Evolutionary conservation across 148 eudicot genomes (phyloP).

Genomic region (Amaranthus palmeri): DNA sequence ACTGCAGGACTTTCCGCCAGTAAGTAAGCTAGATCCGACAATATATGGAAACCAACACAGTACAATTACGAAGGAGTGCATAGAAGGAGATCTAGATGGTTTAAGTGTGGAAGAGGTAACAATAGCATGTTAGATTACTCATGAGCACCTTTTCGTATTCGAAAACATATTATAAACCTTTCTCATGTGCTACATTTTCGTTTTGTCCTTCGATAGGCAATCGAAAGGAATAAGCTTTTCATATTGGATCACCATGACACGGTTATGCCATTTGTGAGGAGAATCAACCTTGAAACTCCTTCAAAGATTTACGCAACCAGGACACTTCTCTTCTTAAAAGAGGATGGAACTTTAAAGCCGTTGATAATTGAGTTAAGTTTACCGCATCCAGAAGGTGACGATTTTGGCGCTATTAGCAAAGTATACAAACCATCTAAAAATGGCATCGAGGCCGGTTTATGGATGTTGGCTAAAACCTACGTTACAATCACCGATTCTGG

Average conservation of each 20-base stretch:
- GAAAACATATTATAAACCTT: background rate
- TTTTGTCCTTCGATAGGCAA: slow-evolving; percentile 31
- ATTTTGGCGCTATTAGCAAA: slow-evolving; percentile 41
- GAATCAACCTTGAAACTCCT: slow-evolving; percentile 42
- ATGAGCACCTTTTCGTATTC: background rate
- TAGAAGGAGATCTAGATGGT: slow-evolving; percentile 51
- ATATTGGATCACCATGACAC: slow-evolving; percentile 68
- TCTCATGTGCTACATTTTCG: background rate
- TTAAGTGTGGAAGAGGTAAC: slow-evolving; percentile 53
- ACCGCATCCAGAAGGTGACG: slow-evolving; percentile 52
- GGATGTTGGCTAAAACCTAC: slow-evolving; percentile 87
- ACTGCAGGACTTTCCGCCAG: slow-evolving; percentile 47
- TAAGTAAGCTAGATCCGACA: slow-evolving; percentile 57
- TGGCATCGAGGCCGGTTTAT: slow-evolving; percentile 49
- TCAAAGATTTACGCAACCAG: slow-evolving; percentile 63
- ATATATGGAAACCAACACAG: slow-evolving; percentile 63
- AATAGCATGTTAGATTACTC: no score
- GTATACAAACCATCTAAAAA: slow-evolving; percentile 47
- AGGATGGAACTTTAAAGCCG: slow-evolving; percentile 66
- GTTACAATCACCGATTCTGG: slow-evolving; percentile 75
- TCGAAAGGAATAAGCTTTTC: slow-evolving; percentile 45
- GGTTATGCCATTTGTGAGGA: slow-evolving; percentile 58
- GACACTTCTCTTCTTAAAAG: slow-evolving; percentile 61
- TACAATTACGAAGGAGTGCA: slow-evolving; percentile 43
- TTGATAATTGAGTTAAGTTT: slow-evolving; percentile 63